A percentile compares a stretch with the other conserved stretches of the same genome.
Evolutionary conservation across 108 stramenopile species (phyloP).

Genomic region (Aurantiochytrium sp.): DNA sequence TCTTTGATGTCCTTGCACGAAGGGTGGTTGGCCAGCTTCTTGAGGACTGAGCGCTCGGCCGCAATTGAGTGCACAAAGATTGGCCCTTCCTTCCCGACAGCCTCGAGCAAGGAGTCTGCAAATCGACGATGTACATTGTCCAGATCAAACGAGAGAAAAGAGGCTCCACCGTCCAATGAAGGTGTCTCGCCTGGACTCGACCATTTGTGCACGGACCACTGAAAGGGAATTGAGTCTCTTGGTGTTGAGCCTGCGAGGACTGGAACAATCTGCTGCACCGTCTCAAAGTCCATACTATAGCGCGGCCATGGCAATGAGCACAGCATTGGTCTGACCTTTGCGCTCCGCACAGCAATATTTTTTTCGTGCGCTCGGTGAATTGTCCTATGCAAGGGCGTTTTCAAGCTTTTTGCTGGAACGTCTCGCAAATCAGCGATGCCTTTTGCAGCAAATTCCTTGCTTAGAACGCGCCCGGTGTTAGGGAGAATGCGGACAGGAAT

Average conservation of each 20-base stretch:
- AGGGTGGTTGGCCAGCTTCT: neutral
- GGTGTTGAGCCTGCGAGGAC: neutral
- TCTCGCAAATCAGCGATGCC: neutral
- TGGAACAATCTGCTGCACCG: neutral
- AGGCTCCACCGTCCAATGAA: neutral
- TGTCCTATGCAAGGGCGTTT: neutral
- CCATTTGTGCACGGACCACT: constrained; percentile 1
- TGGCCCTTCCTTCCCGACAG: neutral
- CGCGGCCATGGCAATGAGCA: neutral
- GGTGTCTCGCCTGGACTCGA: neutral
- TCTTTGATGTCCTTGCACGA: neutral
- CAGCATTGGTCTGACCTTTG: neutral
- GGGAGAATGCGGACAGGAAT: neutral
- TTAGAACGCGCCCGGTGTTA: neutral
- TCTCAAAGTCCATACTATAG: constrained; percentile 1
- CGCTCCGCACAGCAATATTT: too few relatives aligned
- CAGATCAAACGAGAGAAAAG: neutral
- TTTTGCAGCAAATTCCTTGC: neutral
- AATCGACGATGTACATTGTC: neutral
- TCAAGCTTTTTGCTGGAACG: neutral
- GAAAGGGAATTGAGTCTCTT: neutral
- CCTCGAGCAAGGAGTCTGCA: neutral
- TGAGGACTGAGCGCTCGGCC: neutral
- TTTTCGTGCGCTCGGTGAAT: neutral
- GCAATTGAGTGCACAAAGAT: neutral